Percentiles rank a stretch among this genome's conserved stretches.
phyloP scores from a whole-genome alignment of 805 yeast species.

The Cyberlindnera mycetangii region DNA sequence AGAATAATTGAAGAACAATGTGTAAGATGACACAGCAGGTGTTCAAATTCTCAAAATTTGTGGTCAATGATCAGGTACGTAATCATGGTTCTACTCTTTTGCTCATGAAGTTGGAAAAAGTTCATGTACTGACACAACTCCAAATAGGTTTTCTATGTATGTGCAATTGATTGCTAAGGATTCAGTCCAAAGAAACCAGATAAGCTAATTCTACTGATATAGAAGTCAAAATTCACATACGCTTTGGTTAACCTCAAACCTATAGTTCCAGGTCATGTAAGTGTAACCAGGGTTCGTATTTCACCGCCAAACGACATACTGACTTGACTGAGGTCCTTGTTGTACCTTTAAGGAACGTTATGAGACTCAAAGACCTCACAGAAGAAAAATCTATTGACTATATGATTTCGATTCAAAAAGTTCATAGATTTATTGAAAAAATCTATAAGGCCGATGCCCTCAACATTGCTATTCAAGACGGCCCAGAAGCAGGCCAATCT shows the following conservation, averaged over 20 bases:
- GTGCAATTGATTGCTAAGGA: not conserved
- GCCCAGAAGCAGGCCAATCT: constrained; percentile 94
- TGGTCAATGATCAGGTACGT: constrained; percentile 54
- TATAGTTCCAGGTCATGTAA: constrained; percentile 84
- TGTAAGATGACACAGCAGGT: constrained; percentile 3
- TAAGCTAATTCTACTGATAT: constrained; percentile 3
- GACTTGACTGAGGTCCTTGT: constrained; percentile 44
- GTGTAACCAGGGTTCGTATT: too few relatives aligned
- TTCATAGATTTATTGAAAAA: constrained; percentile 63
- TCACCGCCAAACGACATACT: too few relatives aligned
- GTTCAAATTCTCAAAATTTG: constrained; percentile 48
- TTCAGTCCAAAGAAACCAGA: not conserved
- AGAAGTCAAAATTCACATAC: constrained; percentile 62
- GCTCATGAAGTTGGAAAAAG: too few relatives aligned
- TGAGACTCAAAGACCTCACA: constrained; percentile 66
- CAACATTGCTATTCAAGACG: constrained; percentile 94
- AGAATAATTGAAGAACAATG: constrained; percentile 4
- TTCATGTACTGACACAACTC: not conserved
- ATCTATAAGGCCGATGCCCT: constrained; percentile 76
- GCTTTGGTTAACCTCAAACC: constrained; percentile 93
- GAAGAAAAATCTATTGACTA: constrained; percentile 74
- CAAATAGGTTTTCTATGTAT: constrained; percentile 13
- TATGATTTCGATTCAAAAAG: constrained; percentile 67
- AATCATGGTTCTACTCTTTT: constrained; percentile 3
- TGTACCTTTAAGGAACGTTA: constrained; percentile 73